Evolutionary conservation across 306 rosid species (phyloP).

Genomic region (peach (Prunus persica)): DNA sequence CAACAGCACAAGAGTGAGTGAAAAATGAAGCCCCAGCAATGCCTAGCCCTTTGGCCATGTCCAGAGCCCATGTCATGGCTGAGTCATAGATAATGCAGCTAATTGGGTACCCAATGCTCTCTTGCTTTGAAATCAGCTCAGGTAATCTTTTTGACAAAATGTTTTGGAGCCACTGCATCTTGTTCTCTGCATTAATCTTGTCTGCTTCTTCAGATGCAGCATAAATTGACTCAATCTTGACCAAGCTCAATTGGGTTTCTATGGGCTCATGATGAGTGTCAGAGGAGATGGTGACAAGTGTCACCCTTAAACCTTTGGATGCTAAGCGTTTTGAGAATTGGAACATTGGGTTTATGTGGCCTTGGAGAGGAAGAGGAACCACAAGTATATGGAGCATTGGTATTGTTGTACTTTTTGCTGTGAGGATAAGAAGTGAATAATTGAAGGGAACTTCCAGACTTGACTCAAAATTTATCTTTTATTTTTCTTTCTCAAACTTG

Average conservation of each 20-base stretch:
- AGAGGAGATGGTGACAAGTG: constrained; percentile 16
- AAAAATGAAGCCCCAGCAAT: constrained; percentile 26
- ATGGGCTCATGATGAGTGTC: too few species aligned
- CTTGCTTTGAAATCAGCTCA: not conserved
- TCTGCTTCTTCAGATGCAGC: not conserved
- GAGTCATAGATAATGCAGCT: constrained; percentile 25
- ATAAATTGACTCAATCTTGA: not conserved
- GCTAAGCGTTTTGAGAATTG: constrained; percentile 33
- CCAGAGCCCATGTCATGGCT: constrained; percentile 25
- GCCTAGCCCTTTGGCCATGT: constrained; percentile 19
- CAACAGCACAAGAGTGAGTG: constrained; percentile 29
- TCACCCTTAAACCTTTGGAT: constrained; percentile 18
- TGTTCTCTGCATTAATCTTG: not conserved
- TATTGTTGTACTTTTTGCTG: too few species aligned
- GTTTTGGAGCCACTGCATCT: not conserved
- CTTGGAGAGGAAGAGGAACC: constrained; percentile 13
- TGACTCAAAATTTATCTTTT: too few species aligned
- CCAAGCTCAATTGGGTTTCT: not conserved
- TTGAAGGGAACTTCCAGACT: too few species aligned
- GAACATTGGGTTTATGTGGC: constrained; percentile 35
- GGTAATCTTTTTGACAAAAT: not conserved
- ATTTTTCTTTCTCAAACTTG: too few species aligned
- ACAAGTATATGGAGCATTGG: not conserved
- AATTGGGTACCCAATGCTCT: not conserved
- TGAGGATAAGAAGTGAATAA: too few species aligned